Percentiles rank a stretch among this genome's conserved stretches.
phyloP scores from a whole-genome alignment of 192 early-diverging fungal species.

The Podila epigama region DNA sequence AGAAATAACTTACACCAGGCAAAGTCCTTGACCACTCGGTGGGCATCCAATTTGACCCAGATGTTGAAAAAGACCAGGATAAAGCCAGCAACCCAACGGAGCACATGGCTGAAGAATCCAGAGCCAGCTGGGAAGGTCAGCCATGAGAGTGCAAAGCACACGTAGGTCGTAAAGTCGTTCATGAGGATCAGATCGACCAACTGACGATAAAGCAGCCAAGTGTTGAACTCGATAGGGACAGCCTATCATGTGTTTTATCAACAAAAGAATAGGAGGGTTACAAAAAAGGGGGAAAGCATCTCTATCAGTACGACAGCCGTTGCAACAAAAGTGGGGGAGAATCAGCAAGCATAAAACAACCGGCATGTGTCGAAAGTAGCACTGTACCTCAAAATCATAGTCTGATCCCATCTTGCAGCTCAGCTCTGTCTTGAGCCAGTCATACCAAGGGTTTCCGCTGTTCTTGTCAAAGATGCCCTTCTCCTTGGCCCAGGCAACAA shows the following conservation, averaged over 20 bases:
- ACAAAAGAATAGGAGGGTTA: constrained; percentile 4
- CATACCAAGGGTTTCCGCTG: constrained; percentile 59
- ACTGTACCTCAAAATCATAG: constrained; percentile 76
- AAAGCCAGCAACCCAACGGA: constrained; percentile 81
- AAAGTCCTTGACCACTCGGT: constrained; percentile 95
- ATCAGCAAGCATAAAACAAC: constrained; percentile 2
- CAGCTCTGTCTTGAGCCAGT: constrained; percentile 72
- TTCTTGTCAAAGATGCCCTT: constrained; percentile 70
- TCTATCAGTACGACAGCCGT: too few relatives aligned
- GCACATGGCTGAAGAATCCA: constrained; percentile 66
- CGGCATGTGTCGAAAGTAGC: constrained; percentile 1
- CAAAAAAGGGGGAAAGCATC: too few relatives aligned
- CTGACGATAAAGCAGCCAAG: constrained; percentile 94
- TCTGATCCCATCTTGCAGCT: constrained; percentile 81
- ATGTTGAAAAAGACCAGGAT: constrained; percentile 89
- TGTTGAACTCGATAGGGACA: constrained; percentile 95
- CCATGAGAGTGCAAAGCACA: constrained; percentile 83
- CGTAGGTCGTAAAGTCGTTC: constrained; percentile 90
- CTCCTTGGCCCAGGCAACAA: constrained; percentile 77
- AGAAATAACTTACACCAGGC: constrained; percentile 86
- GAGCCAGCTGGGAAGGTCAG: constrained; percentile 75
- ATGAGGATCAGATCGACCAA: constrained; percentile 92
- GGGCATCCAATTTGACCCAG: constrained; percentile 96
- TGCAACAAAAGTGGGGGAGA: background rate
- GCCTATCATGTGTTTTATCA: constrained; percentile 45